Evolutionary conservation across 306 rosid species (phyloP).

Genomic region (Heteromeles arbutifolia): DNA sequence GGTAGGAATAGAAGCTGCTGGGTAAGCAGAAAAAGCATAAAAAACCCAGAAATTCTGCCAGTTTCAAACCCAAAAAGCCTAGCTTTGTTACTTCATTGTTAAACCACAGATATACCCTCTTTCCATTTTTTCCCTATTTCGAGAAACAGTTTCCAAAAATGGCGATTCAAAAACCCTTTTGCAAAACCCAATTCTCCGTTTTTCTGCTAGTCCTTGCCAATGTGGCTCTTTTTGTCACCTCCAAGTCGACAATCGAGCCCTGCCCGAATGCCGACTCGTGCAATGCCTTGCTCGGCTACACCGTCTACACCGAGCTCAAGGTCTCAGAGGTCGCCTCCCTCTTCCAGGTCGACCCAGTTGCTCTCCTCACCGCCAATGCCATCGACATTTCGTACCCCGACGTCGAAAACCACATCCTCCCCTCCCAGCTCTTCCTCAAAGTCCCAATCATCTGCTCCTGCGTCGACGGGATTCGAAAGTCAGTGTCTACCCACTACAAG

Average conservation of each 20-base stretch:
- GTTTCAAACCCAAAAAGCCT: background rate
- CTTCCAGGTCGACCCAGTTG: constrained; percentile 82
- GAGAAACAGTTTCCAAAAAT: constrained; percentile 13
- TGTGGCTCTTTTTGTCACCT: constrained; percentile 25
- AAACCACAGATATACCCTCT: background rate
- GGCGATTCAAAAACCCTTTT: constrained; percentile 22
- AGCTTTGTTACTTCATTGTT: constrained; percentile 1
- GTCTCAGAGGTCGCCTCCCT: constrained; percentile 90
- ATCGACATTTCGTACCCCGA: constrained; percentile 90
- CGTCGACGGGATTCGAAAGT: constrained; percentile 86
- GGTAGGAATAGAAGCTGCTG: background rate
- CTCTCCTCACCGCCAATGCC: constrained; percentile 80
- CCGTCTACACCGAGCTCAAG: constrained; percentile 85
- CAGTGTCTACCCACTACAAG: constrained; percentile 69
- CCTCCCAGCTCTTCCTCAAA: constrained; percentile 70
- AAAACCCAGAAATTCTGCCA: background rate
- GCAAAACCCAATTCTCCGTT: constrained; percentile 12
- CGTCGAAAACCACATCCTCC: constrained; percentile 90
- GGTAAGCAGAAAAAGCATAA: background rate
- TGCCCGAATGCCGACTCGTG: constrained; percentile 83
- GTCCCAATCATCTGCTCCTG: constrained; percentile 81
- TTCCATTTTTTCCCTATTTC: background rate
- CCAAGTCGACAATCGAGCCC: constrained; percentile 95
- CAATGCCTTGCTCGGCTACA: constrained; percentile 83
- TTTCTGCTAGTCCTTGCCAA: constrained; percentile 11